Evolutionary conservation across 345 rosid genomes (phyloP), one percentile per base, ranked within the genome.

Genomic region (Populus deltoides): DNA sequence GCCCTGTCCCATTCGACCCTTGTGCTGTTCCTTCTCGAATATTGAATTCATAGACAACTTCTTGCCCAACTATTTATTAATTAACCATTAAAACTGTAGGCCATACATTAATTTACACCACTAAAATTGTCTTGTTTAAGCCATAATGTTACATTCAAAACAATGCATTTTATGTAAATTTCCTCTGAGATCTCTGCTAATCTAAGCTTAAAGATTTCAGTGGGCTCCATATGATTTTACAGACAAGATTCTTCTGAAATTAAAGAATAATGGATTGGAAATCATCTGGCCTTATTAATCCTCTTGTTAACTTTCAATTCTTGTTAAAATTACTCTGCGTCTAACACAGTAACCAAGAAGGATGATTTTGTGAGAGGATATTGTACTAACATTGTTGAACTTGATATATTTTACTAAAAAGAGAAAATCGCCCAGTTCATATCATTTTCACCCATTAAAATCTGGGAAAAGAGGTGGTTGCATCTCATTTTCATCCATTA

Each of bases 11-110:
- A 71, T 75, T 25, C 38, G 72, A 59, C 39, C 41, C 71, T 24
- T 36, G 10, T 20, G 20, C 2, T 43, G 62, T 71, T 70, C 16
- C 57, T 61, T 47, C 7, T 53, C 12, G 20, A 69, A 70, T 74
- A 78, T 74, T 77, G 36, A 80, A 79, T 76, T 74, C 66, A 74
- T 66, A 38, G 81, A 80, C 87, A 81, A 22, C 47, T 79, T 41
- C 57, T 65, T 77, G 78, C 22, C 16, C 68, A 33, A 53, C 78
- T 22, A 5, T 16, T 6, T 73, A 41, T 74, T 74, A 80, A 69
- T 62, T 39, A 72, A 45, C 33, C 73, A 62, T 70, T 35, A 33
- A 75, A 80, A 45, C 70, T 43, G 71, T 65, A 74, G 84, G 87
- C 71, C 83, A 75, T 75, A 73, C 77, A 63, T 69, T 75, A 24